A percentile compares a stretch with the other conserved stretches of the same genome.
Conservation (phyloP, 805 yeast species). For the Metschnikowia sp. region DNA sequence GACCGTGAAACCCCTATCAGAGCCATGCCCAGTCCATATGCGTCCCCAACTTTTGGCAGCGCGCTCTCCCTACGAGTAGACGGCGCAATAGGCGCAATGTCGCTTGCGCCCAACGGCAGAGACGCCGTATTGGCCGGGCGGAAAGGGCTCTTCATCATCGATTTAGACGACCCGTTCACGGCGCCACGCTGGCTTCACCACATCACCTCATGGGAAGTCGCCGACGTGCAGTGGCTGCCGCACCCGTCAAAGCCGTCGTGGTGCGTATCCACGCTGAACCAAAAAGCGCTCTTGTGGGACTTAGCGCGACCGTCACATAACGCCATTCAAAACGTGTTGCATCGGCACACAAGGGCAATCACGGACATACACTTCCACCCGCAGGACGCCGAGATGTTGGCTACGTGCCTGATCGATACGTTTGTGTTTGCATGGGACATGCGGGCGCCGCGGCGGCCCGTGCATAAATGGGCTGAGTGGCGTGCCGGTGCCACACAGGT, state of each 20-base stretch:
- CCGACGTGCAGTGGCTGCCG: slow-evolving; percentile 98
- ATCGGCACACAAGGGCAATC: slow-evolving; percentile 88
- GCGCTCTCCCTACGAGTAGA: slow-evolving; percentile 83
- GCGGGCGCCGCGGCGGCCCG: slow-evolving; percentile 73
- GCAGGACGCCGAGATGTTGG: slow-evolving; percentile 76
- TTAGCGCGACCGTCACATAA: slow-evolving; percentile 61
- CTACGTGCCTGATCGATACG: slow-evolving; percentile 92
- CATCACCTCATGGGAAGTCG: slow-evolving; percentile 95
- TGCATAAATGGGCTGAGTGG: slow-evolving; percentile 86
- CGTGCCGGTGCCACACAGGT: slow-evolving; percentile 92
- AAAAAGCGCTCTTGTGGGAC: slow-evolving; percentile 94
- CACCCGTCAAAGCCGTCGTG: slow-evolving; percentile 81
- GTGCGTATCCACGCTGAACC: slow-evolving; percentile 93
- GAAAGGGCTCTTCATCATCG: slow-evolving; percentile 84
- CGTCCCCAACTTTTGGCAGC: slow-evolving; percentile 62
- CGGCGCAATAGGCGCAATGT: slow-evolving; percentile 88
- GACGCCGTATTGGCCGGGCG: slow-evolving; percentile 88
- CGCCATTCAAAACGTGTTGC: slow-evolving; percentile 85
- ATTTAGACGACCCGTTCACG: slow-evolving; percentile 90
- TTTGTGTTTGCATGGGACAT: slow-evolving; percentile 88
- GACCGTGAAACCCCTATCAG: not conserved
- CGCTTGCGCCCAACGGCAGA: slow-evolving; percentile 83
- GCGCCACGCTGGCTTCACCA: slow-evolving; percentile 94
- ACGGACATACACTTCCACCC: slow-evolving; percentile 95
- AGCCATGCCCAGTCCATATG: slow-evolving; percentile 27